Base-by-base conservation (phyloP, 2,329 filamentous ascomycete species). In the Colletotrichum caudatum region DNA sequence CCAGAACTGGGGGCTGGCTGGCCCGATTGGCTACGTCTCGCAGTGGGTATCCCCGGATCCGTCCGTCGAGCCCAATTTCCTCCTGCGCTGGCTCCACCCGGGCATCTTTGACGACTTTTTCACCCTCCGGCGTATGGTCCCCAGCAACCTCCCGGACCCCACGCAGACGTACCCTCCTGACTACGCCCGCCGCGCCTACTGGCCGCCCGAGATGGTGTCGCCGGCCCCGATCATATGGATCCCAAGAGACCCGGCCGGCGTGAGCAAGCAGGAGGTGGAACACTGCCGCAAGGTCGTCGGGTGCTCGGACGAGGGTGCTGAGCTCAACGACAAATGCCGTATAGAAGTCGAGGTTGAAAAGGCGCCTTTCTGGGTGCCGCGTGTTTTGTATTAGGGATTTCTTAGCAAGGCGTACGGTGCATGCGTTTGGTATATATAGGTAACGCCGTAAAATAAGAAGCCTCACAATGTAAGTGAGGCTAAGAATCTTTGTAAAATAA, bases 51-150 rank as follows among this genome's bases (percentile, higher is more conserved):
- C 76, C 7, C 76, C 80, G 5, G 72, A 76, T 1, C 75, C 74
- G 33, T 76, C 79, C 48, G 64, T 76, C 1, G 73, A 77, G 1
- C 83, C 83, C 18, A 88, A 88, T 70, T 80, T 92, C 60, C 75
- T 94, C 61, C 80, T 85, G 54, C 90, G 89, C 74, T 97, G 93
- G 84, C 82, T 97, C 66, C 92, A 93, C 75, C 94, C 94, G 0
- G 93, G 95, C 81, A 85, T 90, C 62, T 93, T 94, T 79, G 86
- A 89, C 74, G 90, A 93, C 81, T 97, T 96, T 78, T 63, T 66
- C 79, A 81, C 60, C 76, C 83, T 72, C 82, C 87, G 1, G 5
- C 75, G 64, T 44, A 50, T 57, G 53, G 68, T 77, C 7, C 74
- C 76, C 1, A 48, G 44, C 12, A 73, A 75, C 44, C 62, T 74